Conservation (phyloP, 2,329 filamentous ascomycete species). For the Verticillium dahliae region DNA sequence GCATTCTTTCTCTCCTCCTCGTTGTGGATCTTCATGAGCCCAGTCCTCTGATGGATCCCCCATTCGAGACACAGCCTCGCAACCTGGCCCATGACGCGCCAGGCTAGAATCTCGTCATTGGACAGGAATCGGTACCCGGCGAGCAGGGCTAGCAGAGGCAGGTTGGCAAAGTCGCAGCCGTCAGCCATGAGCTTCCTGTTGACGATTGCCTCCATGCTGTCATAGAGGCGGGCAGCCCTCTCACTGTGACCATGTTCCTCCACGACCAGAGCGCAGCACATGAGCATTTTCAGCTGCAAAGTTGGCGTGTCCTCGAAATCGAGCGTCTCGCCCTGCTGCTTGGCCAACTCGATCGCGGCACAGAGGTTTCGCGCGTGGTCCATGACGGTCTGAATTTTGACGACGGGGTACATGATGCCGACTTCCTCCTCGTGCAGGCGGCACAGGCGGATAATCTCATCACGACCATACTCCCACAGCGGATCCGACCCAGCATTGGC, state of each 20-base stretch:
- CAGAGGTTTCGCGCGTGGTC: conserved; percentile 64
- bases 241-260: conserved; percentile 76
- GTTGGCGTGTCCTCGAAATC: conserved; percentile 47
- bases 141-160: conserved; percentile 45
- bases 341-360: conserved; percentile 58
- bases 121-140: conserved; percentile 73
- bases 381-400: conserved; percentile 67
- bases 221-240: conserved; percentile 65
- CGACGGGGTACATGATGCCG: conserved; percentile 84
- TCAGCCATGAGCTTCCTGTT: conserved; percentile 59
- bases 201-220: conserved; percentile 65
- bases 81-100: conserved; percentile 80
- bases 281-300: conserved; percentile 72
- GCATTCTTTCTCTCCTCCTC: conserved; percentile 63
- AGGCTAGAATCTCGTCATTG: conserved; percentile 80
- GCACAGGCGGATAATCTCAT: conserved; percentile 75
- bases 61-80: conserved; percentile 73
- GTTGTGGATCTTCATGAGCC: conserved; percentile 61
- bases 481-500: conserved; percentile 49
- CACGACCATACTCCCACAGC: conserved; percentile 68
- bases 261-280: conserved; percentile 71
- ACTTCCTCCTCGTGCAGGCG: conserved; percentile 83
- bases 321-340: conserved; percentile 22
- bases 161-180: conserved; percentile 35
- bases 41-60: conserved; percentile 75